Percentiles rank a stretch among this genome's conserved stretches.
Evolutionary conservation across 1,284 basidiomycete species (phyloP).

Genomic region (Cronartium quercuum): DNA sequence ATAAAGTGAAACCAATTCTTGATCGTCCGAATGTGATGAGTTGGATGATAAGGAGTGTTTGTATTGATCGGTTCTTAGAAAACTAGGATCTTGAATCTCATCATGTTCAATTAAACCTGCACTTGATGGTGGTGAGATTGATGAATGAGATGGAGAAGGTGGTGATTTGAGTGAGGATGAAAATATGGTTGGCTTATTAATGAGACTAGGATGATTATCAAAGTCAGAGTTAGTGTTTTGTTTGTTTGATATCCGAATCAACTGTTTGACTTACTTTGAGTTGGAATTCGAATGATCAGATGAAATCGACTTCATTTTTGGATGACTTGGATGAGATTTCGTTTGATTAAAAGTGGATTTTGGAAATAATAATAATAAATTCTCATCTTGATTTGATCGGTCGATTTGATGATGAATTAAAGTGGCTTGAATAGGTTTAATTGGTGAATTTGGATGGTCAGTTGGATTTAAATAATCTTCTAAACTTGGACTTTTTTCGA

Average conservation of each 20-base stretch:
- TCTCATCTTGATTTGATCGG: neutral
- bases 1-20: conserved; percentile 27
- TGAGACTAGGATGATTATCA: neutral
- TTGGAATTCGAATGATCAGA: neutral
- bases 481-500: too few species aligned
- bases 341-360: too few species aligned
- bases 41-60: neutral
- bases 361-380: too few species aligned
- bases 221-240: neutral
- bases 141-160: neutral
- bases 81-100: too few species aligned
- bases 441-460: too few species aligned
- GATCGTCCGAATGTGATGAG: conserved; percentile 8
- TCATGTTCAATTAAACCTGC: neutral
- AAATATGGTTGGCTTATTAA: neutral
- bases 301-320: neutral
- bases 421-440: too few species aligned
- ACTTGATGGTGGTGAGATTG: neutral
- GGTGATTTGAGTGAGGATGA: neutral
- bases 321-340: neutral
- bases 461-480: too few species aligned
- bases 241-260: too few species aligned
- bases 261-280: too few species aligned
- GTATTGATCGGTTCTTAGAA: neutral
- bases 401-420: neutral